Evolutionary conservation across 306 rosid species (phyloP).

Genomic region (Cicer arietinum): DNA sequence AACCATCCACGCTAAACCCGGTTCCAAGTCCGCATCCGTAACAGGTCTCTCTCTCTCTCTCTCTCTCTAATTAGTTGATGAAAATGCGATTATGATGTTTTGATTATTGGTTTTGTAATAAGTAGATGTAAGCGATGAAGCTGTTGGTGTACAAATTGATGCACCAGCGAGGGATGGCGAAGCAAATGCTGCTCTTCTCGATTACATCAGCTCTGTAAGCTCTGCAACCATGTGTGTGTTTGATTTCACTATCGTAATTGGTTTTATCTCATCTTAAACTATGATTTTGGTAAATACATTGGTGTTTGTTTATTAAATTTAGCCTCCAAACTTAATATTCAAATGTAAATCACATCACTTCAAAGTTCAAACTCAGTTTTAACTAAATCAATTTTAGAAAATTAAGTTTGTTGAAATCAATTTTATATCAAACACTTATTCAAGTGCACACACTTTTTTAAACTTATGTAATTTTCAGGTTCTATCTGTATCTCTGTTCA

Average conservation of each 20-base stretch:
- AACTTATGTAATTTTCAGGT: too few relatives aligned
- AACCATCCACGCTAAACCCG: constrained; percentile 95
- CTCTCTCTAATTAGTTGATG: background rate
- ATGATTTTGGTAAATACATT: too few relatives aligned
- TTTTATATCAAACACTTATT: background rate
- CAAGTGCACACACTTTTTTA: background rate
- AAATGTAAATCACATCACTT: background rate
- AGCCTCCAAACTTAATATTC: background rate
- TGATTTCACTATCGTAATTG: background rate
- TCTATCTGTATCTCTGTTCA: background rate
- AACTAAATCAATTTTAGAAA: too few relatives aligned
- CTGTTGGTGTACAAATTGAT: constrained; percentile 87
- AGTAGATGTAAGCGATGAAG: constrained; percentile 76
- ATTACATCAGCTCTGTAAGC: constrained; percentile 73
- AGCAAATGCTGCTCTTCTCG: constrained; percentile 92
- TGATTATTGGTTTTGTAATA: background rate
- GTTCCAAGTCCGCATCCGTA: constrained; percentile 79
- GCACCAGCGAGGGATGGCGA: constrained; percentile 95
- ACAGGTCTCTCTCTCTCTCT: constrained; percentile 56
- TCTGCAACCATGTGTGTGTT: background rate
- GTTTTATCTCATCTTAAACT: too few relatives aligned
- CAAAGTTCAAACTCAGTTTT: background rate
- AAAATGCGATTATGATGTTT: background rate
- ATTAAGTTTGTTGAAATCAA: background rate
- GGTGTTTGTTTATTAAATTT: background rate